These are phyloP conservation scores for Tylopilus sp. DNA, from an alignment of 768 basidiomycete genomes.

Conservation along the genomic window DNA sequence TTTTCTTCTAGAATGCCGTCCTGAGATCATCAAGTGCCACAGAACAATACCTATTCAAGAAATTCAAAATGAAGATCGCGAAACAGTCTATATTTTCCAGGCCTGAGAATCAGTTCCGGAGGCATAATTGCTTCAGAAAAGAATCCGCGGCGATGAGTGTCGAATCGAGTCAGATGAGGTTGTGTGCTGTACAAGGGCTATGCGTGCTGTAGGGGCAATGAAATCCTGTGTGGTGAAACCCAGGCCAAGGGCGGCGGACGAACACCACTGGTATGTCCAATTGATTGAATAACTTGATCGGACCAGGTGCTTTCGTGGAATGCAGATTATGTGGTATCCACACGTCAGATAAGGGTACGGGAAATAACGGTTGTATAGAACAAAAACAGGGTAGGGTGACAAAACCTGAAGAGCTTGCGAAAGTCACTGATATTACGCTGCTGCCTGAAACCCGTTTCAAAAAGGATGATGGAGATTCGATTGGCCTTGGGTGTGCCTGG, in stretches of 20 bases:
- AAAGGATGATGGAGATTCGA: too few species aligned
- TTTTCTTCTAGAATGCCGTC: not conserved
- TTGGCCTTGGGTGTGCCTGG: not conserved
- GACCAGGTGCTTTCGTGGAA: not conserved
- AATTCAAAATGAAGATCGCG: slow-evolving; percentile 5
- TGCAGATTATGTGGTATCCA: not conserved
- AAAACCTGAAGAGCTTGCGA: too few species aligned
- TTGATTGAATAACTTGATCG: not conserved
- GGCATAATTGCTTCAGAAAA: not conserved
- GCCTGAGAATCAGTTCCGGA: not conserved
- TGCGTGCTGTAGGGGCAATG: slow-evolving; percentile 12
- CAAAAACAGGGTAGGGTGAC: not conserved
- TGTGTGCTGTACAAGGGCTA: slow-evolving; percentile 21
- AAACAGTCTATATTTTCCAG: too few species aligned
- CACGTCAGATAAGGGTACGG: not conserved
- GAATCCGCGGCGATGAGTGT: not conserved
- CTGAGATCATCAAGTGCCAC: not conserved
- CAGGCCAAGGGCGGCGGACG: not conserved
- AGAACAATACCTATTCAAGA: not conserved
- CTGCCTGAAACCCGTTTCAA: too few species aligned
- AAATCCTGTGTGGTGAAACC: slow-evolving; percentile 10
- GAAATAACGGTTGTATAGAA: not conserved
- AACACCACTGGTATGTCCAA: not conserved
- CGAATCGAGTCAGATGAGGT: not conserved
- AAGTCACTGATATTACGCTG: too few species aligned